Conservation (phyloP, 768 basidiomycete species). For the Macrolepiota dolichaula region DNA sequence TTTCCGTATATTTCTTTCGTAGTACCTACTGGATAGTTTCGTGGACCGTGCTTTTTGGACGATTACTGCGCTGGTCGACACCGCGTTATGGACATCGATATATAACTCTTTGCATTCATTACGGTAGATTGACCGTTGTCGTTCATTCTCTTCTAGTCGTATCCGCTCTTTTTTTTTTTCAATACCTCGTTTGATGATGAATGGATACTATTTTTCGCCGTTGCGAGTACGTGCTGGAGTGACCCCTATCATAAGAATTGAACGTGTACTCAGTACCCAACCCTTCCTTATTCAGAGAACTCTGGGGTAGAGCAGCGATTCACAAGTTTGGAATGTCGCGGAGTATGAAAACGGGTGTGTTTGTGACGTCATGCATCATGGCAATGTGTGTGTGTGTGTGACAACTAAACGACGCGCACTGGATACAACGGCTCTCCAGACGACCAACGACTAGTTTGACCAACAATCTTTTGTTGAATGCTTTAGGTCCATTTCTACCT, state of each 20-base stretch:
- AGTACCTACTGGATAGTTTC: slow-evolving; percentile 11
- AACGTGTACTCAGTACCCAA: no score
- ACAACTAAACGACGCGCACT: not conserved
- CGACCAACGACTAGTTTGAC: not conserved
- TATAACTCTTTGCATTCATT: not conserved
- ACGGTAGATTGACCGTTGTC: not conserved
- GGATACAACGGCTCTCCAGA: not conserved
- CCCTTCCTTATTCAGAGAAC: no score
- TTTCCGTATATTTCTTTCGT: slow-evolving; percentile 4
- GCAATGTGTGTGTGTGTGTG: slow-evolving; percentile 7
- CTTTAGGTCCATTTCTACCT: not conserved
- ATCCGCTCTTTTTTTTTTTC: not conserved
- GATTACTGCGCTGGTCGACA: not conserved
- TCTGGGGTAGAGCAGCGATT: no score
- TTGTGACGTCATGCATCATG: no score
- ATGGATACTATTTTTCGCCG: slow-evolving; percentile 1
- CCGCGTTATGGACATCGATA: not conserved
- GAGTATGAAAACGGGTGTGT: no score
- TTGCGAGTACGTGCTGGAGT: no score
- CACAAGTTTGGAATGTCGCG: no score
- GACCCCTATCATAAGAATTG: no score
- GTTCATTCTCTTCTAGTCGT: not conserved
- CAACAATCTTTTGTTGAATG: not conserved
- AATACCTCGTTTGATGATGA: not conserved
- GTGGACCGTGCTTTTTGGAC: not conserved